Percentiles rank a stretch among this genome's conserved stretches.
phyloP scores from a whole-genome alignment of 371 early-diverging fungal species.

The Paraphysoderma sedebokerense region DNA sequence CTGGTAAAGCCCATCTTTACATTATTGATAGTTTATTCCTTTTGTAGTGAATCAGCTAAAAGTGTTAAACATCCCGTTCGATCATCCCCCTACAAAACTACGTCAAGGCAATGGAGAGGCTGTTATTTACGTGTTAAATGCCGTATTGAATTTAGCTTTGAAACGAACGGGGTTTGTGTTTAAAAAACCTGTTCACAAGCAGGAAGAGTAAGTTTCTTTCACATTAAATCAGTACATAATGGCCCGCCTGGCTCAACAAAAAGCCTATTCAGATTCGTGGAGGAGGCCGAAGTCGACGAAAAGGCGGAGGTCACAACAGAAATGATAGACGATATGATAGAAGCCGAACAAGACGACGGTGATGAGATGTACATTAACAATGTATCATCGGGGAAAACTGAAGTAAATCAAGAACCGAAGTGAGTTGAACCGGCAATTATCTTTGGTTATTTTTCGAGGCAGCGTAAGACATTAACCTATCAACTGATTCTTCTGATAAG shows the following conservation, averaged over 20 bases:
- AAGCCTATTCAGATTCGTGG: conserved; percentile 1
- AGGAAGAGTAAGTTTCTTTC: conserved; percentile 19
- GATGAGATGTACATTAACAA: conserved; percentile 16
- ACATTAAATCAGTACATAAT: too few relatives aligned
- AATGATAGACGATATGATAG: conserved; percentile 16
- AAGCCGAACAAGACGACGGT: conserved; percentile 13
- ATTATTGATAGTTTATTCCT: background rate
- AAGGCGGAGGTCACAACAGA: conserved; percentile 32
- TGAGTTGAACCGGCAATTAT: background rate
- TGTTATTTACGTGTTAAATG: conserved; percentile 14
- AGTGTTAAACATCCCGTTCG: conserved; percentile 5
- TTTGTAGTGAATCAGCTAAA: conserved; percentile 10
- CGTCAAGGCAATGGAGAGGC: conserved; percentile 30
- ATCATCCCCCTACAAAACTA: conserved; percentile 19
- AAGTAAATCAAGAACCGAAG: background rate
- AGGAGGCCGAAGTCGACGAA: conserved; percentile 33
- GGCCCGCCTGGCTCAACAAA: background rate
- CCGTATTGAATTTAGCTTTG: conserved; percentile 17
- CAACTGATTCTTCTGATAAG: too few relatives aligned
- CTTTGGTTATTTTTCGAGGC: background rate
- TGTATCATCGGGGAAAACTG: conserved; percentile 1
- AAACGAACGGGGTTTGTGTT: conserved; percentile 11
- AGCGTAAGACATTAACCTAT: background rate
- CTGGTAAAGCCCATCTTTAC: background rate
- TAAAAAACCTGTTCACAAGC: conserved; percentile 19